Evolutionary conservation across 768 basidiomycete species (phyloP).

Genomic region (Auricularia cornea): DNA sequence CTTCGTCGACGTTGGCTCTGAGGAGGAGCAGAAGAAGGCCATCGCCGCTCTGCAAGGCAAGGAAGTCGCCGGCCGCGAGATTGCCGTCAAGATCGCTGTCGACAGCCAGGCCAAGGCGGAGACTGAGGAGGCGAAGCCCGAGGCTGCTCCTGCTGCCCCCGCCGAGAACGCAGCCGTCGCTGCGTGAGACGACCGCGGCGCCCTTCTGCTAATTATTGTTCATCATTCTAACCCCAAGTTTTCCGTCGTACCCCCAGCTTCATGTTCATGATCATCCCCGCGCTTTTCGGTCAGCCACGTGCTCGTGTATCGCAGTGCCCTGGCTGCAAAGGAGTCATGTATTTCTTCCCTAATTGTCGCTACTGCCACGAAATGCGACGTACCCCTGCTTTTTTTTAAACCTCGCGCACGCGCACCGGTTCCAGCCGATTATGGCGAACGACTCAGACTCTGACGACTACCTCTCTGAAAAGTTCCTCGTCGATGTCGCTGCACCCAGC

Average conservation of each 20-base stretch:
- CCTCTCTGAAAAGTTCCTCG: constrained; percentile 78
- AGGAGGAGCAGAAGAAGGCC: constrained; percentile 87
- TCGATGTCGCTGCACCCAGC: constrained; percentile 21
- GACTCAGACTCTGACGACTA: constrained; percentile 72
- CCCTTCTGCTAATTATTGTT: constrained; percentile 1
- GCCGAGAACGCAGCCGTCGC: constrained; percentile 9
- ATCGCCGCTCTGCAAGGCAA: constrained; percentile 81
- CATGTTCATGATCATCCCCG: constrained; percentile 1
- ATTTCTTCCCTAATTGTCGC: neutral
- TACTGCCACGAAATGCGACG: neutral
- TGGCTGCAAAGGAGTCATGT: neutral
- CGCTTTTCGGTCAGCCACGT: neutral
- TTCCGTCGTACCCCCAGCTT: neutral
- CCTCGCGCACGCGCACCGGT: neutral
- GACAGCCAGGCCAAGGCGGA: constrained; percentile 60
- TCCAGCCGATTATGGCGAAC: constrained; percentile 39
- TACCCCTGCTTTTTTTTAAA: neutral
- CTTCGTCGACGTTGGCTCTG: constrained; percentile 89
- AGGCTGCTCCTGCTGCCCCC: constrained; percentile 13
- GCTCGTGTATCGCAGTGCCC: neutral
- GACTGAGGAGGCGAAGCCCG: constrained; percentile 25
- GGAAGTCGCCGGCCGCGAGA: constrained; percentile 73
- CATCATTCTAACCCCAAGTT: constrained; percentile 11
- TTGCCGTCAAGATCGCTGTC: constrained; percentile 95
- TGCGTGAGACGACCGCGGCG: constrained; percentile 6